Conservation (phyloP, 306 rosid genomes). For the Quercus suber region DNA sequence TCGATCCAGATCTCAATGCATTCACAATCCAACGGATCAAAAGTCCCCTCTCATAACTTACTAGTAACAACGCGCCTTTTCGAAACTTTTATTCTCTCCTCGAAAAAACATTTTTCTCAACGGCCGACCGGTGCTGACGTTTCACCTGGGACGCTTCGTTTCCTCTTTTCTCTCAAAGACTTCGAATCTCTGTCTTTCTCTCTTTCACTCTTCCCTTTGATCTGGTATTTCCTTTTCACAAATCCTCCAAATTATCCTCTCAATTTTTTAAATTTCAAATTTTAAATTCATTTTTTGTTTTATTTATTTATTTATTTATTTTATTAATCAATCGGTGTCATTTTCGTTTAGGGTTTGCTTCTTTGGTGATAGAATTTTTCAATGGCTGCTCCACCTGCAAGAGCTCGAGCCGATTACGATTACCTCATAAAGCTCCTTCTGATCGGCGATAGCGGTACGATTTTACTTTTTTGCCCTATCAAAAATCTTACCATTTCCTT, state of each 20-base stretch:
- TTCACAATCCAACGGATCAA: background rate
- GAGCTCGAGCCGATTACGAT: slow-evolving; percentile 98
- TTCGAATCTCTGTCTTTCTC: slow-evolving; percentile 44
- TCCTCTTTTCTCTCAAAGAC: slow-evolving; percentile 23
- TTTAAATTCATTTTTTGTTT: background rate
- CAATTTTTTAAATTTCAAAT: background rate
- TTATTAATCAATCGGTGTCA: background rate
- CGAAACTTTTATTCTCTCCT: background rate
- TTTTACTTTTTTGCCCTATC: slow-evolving; percentile 8
- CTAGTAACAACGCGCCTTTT: slow-evolving; percentile 2
- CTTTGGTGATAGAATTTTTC: slow-evolving; percentile 10
- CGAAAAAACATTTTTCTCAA: slow-evolving; percentile 26
- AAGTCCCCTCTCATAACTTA: background rate
- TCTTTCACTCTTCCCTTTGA: slow-evolving; percentile 17
- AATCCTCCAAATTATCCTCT: background rate
- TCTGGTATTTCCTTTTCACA: slow-evolving; percentile 20
- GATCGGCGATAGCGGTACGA: slow-evolving; percentile 96
- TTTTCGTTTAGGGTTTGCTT: slow-evolving; percentile 22
- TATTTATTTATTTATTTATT: background rate
- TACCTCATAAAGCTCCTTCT: slow-evolving; percentile 90
- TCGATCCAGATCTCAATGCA: background rate
- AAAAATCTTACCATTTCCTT: background rate
- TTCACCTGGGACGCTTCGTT: slow-evolving; percentile 30
- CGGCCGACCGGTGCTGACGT: slow-evolving; percentile 58
- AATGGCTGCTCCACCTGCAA: slow-evolving; percentile 88